Evolutionary conservation across 2,329 filamentous ascomycete species (phyloP), one percentile per base, ranked within the genome.

Genomic region (Cladophialophora psammophila): DNA sequence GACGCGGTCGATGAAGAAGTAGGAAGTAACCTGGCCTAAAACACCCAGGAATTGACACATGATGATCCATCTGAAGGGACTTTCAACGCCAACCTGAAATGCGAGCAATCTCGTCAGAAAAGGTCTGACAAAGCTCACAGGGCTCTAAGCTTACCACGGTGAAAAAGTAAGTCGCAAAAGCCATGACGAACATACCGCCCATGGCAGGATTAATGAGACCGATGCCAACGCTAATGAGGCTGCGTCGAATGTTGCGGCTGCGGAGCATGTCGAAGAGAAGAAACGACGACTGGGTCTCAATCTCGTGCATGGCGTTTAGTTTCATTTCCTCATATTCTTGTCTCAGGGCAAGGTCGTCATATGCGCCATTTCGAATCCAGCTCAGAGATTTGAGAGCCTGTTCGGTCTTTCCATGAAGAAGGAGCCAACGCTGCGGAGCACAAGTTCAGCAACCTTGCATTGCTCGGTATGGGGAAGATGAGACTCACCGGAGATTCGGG

Each of bases 241-340:
- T 42, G 10, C 40, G 40, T 42, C 40, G 15, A 42, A 42, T 18
- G 15, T 42, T 42, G 40, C 40, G 40, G 5, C 40, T 42, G 40
- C 40, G 40, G 8, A 42, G 40, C 40, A 42, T 42, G 40, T 42
- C 40, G 15, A 42, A 18, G 13, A 42, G 40, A 6, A 42, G 40
- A 42, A 40, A 13, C 36, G 36, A 40, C 36, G 40, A 42, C 13
- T n/a, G 40, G 6, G 10, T 40, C 13, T 40, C 40, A 3, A 42
- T 42, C 15, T 42, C 40, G 40, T 42, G 40, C 40, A 42, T 18
- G 40, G 40, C 15, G 40, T 42, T 42, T 5, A 42, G 40, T 42
- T 42, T 42, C 40, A 42, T 42, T 42, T 42, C 40, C 40, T 42
- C 40, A n/a, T 40, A 40, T 40, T 40, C 36, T 13, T 40, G 36